A percentile compares a stretch with the other conserved stretches of the same genome.
phyloP scores from a whole-genome alignment of 257 asterid genomes.

The Plantago major region DNA sequence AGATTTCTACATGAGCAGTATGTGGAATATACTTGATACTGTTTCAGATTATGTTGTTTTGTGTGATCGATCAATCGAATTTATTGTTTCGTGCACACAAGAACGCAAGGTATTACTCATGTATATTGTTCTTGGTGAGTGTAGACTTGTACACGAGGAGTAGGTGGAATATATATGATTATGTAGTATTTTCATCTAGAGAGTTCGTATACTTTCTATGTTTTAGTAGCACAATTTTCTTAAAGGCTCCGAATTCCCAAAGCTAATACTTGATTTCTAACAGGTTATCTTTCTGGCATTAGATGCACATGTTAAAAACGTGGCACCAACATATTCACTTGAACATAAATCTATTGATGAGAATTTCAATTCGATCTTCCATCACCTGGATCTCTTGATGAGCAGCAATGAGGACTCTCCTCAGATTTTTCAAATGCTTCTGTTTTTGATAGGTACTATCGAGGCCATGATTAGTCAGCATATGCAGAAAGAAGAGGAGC shows the following conservation, averaged over 20 bases:
- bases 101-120: too few species aligned
- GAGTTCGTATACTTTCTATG: neutral
- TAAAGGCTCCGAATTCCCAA: slow-evolving; percentile 18
- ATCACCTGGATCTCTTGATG: slow-evolving; percentile 48
- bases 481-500: slow-evolving; percentile 85
- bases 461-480: slow-evolving; percentile 64
- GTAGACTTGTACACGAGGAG: too few species aligned
- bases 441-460: slow-evolving; percentile 52
- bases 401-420: slow-evolving; percentile 36
- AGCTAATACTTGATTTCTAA: slow-evolving; percentile 27
- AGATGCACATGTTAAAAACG: slow-evolving; percentile 64
- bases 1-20: too few species aligned
- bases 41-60: too few species aligned
- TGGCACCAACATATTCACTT: slow-evolving; percentile 51
- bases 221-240: neutral
- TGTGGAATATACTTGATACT: too few species aligned
- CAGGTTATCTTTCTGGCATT: slow-evolving; percentile 85
- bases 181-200: too few species aligned
- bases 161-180: too few species aligned
- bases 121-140: too few species aligned
- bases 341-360: slow-evolving; percentile 66
- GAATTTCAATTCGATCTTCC: slow-evolving; percentile 41
- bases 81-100: too few species aligned
- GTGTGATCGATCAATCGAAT: too few species aligned
- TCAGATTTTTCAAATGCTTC: slow-evolving; percentile 49